Base-by-base conservation (phyloP, 208 protist genomes). In the Wallacemonas collosoma region DNA sequence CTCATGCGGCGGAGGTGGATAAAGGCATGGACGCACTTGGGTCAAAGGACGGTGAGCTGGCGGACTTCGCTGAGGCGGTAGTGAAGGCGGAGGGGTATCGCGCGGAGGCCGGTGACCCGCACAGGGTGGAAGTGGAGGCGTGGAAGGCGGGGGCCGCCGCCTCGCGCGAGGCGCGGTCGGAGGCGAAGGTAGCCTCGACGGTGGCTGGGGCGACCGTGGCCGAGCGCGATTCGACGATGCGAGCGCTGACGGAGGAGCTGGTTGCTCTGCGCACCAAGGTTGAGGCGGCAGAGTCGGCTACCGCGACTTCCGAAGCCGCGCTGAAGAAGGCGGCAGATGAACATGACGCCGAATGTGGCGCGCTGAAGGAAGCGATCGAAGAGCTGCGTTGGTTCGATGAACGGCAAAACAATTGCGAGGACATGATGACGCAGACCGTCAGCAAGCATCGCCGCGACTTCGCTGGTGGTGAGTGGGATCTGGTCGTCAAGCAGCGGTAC, bases 381-480 rank as follows among this genome's bases (percentile, higher is more conserved):
- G 67, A 65, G 14, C 61, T 73, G 7, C 61, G 68, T 3, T 69
- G 47, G 65, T 61, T 67, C 17, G 73, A 72, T 26, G 60, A 72
- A 15, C 60, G 57, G 1, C 14, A 51, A 2, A 60, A 66, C 43
- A 69, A 77, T 44, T 72, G 51, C 17, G 58, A 72, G 38, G 35
- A 41, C 17, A 61, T 47, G 51, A 72, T 61, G 55, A 12, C 17
- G 43, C n/a, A n/a, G 4, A 54, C 47, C 2, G 68, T 56, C 2
- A 51, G 38, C 35, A 54, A 54, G 60, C 68, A 71, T 17, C 1
- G 39, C 40, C 63, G 61, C 2, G 51, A 71, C 26, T 74, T 81
- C 55, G 55, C 14, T 1, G 84, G 80, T 14, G 76, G 73, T n/a
- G 61, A 65, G 51, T 86, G 77, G 84, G 64, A 71, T 26, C n/a